Evolutionary conservation across 306 rosid genomes (phyloP).

Genomic region (Senna siamea): DNA sequence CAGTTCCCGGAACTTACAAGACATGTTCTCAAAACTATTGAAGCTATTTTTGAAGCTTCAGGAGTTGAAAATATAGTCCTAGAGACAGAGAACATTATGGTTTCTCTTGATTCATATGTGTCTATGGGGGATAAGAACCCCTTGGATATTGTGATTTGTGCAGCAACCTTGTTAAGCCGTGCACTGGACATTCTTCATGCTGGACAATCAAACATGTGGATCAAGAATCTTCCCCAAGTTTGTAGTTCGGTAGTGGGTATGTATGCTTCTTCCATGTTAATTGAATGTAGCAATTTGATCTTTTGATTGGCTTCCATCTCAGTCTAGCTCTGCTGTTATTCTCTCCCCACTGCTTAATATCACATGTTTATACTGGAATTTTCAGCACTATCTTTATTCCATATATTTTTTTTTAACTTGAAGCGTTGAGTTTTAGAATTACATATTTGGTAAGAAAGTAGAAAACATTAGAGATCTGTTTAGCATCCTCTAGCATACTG

Average conservation of each 20-base stretch:
- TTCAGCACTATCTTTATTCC: neutral
- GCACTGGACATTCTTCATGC: conserved; percentile 59
- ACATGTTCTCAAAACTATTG: conserved; percentile 64
- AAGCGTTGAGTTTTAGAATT: neutral
- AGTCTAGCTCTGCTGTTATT: neutral
- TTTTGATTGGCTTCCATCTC: conserved; percentile 19
- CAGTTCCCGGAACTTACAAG: conserved; percentile 62
- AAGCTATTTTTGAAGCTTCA: conserved; percentile 63
- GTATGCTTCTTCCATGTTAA: conserved; percentile 40
- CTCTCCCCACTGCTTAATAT: conserved; percentile 15
- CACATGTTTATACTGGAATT: neutral
- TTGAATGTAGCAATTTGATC: neutral
- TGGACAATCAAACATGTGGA: conserved; percentile 56
- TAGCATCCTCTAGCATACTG: neutral
- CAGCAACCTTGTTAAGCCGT: conserved; percentile 59
- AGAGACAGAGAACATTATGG: conserved; percentile 55
- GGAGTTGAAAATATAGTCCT: conserved; percentile 49
- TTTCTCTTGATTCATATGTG: conserved; percentile 66
- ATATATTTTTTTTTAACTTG: neutral
- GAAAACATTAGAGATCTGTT: neutral
- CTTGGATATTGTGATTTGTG: conserved; percentile 65
- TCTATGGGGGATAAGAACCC: conserved; percentile 74
- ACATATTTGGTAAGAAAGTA: neutral
- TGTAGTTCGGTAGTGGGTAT: conserved; percentile 76
- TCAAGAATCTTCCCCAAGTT: conserved; percentile 69